Base-by-base conservation (phyloP, 257 asterid genomes). In the Rhazya stricta region DNA sequence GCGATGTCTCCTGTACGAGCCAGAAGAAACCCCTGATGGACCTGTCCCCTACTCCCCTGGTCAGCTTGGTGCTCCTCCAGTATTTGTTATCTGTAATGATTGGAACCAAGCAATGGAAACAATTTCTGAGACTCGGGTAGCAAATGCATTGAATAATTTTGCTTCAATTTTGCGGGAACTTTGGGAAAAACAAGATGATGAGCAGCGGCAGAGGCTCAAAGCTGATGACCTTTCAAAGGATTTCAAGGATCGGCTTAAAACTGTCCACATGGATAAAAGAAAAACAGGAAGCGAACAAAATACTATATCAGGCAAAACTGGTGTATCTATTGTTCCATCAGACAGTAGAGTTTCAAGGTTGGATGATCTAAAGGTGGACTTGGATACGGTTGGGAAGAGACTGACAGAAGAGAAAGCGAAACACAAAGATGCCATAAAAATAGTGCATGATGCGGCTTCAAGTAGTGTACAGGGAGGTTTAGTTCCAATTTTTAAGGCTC, bases 81-180 rank as follows among this genome's bases (percentile, higher is more conserved):
- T 95, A 27, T 95, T 95, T 54, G 77, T 95, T 30, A 85, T 92
- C 41, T 91, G 94, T 84, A 84, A 95, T 13, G 99, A 95, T 71
- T 95, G 99, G 99, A 78, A 82, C 42, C 96, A 88, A 81, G 99
- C 98, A n/a, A 84, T 92, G 93, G 89, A 88, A 71, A 81, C 88
- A 60, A 73, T 87, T 75, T 89, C 98, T 11, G 97, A 92, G 56
- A 77, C 87, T 63, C 75, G 84, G 61, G 97, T 95, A 21, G 90
- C 92, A 23, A 84, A 84, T n/a, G 89, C 98, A 65, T 91, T 95
- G 97, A 86, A 85, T 34, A 77, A 85, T 3, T 92, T 95, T 45
- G 96, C 96, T 4, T 74, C 91, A 70, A 92, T 85, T 81, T 74
- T 95, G 74, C 78, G 82, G 13, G 94, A 92, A 69, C 83, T 95